These are phyloP conservation scores for Beauveria varroae DNA, from an alignment of 2,329 filamentous ascomycete species.

Conservation along the genomic window DNA sequence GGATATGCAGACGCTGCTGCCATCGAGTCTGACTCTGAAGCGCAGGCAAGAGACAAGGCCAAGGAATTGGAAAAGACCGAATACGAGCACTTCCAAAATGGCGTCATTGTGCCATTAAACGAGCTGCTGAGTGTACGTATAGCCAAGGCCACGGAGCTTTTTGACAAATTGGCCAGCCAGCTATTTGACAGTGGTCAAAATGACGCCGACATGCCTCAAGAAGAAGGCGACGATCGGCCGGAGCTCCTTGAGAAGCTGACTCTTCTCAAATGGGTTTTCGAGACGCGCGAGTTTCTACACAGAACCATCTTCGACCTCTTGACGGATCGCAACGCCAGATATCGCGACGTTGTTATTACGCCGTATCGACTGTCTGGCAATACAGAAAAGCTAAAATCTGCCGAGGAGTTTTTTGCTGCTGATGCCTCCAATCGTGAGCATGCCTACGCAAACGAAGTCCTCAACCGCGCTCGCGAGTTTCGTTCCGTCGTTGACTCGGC, in stretches of 20 bases:
- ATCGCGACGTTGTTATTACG: conserved; percentile 72
- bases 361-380: conserved; percentile 73
- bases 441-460: conserved; percentile 62
- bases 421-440: conserved; percentile 68
- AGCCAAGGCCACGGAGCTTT: conserved; percentile 64
- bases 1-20: conserved; percentile 75
- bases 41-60: conserved; percentile 60
- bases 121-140: conserved; percentile 72
- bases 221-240: conserved; percentile 91
- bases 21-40: conserved; percentile 67
- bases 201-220: conserved; percentile 76
- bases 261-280: conserved; percentile 93
- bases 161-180: conserved; percentile 64
- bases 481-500: conserved; percentile 74
- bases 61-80: conserved; percentile 70
- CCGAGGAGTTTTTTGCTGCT: conserved; percentile 72
- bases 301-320: conserved; percentile 79
- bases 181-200: conserved; percentile 59
- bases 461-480: conserved; percentile 69
- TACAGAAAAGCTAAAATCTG: conserved; percentile 70
- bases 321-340: conserved; percentile 77
- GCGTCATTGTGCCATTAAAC: conserved; percentile 78
- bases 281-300: conserved; percentile 82
- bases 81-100: conserved; percentile 77
- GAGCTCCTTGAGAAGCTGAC: conserved; percentile 93